Base-by-base conservation (phyloP, 169 alveolate species). In the Perkinsus marinus region DNA sequence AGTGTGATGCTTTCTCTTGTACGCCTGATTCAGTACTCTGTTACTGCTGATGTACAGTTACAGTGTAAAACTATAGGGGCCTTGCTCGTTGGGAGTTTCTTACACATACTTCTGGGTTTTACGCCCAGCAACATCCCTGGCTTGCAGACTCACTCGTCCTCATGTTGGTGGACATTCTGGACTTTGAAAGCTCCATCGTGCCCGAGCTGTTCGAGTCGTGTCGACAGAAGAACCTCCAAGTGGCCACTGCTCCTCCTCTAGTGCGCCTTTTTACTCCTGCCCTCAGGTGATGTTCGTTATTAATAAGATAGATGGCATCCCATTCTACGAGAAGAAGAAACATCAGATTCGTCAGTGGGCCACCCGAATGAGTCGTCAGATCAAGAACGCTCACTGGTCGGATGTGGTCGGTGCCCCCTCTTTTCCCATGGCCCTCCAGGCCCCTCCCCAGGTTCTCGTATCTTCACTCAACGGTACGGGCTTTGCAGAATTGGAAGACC, bases 151-250 rank as follows among this genome's bases (percentile, higher is more conserved):
- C 97, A 0, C 90, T 96, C n/a, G 96, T 96, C 10, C 90, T 96
- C 37, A 95, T 94, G 79, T 39, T 96, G 89, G 94, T 96, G 3
- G 98, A 96, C 91, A 91, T 96, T 37, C 94, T 95, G 41, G 96
- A 96, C 94, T 68, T 96, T 37, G 98, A 96, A 92, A 94, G 94
- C 90, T 95, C 98, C 0, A 95, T 95, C 89, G 93, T 96, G 26
- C 98, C 98, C 17, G 97, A 96, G 92, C 93, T 96, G 7, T 96
- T 96, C 92, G 96, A 95, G 93, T 97, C 95, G 26, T 93, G 96
- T 68, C 93, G 97, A 39, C 93, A 95, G 93, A 95, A 95, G 92
- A 95, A 96, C 39, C 92, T 96, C 57, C 95, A 95, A 90, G 69
- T 37, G 39, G 0, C 57, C 36, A 17, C 39, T 19, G 37, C 36